Evolutionary conservation across 176 grass and related monocot species (phyloP).

Genomic region (Neostapfia colusana): DNA sequence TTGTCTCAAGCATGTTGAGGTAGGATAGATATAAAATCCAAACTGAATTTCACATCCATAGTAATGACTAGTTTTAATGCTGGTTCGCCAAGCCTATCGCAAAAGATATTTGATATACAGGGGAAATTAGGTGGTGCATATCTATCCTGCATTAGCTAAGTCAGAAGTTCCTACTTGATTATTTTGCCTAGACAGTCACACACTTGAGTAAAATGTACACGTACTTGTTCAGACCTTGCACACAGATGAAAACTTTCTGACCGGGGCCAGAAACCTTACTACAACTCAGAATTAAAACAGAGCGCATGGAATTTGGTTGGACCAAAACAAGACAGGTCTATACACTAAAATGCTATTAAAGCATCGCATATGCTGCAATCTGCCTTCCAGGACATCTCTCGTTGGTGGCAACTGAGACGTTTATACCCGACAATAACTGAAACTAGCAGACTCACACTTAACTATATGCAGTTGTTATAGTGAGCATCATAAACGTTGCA

Average conservation of each 20-base stretch:
- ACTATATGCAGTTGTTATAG: no score
- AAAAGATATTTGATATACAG: neutral
- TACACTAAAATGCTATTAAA: neutral
- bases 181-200: neutral
- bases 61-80: no score
- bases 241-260: neutral
- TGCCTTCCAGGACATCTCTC: neutral
- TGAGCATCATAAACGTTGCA: no score
- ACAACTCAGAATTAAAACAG: neutral
- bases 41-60: no score
- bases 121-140: neutral
- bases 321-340: neutral
- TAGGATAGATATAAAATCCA: no score
- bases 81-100: no score
- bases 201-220: neutral
- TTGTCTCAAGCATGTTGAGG: no score
- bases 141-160: neutral
- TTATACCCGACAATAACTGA: neutral
- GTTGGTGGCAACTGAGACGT: neutral
- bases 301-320: neutral
- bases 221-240: neutral
- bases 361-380: neutral
- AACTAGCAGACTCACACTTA: no score
- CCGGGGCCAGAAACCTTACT: neutral
- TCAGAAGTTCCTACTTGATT: neutral